Conservation (phyloP, 345 rosid genomes). For the Eucalyptus camaldulensis region DNA sequence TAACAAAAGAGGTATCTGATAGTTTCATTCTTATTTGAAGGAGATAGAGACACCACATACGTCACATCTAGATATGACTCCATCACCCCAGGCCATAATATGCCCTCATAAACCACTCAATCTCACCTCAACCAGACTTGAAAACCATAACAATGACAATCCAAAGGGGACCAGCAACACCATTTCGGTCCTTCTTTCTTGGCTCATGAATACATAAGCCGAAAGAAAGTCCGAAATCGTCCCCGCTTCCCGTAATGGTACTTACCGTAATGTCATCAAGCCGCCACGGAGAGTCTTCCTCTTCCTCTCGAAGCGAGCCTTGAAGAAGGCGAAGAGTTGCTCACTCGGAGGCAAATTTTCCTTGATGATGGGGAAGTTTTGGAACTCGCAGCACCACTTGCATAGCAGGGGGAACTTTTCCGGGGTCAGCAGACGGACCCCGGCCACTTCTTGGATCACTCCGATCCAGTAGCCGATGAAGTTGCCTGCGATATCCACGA, state of each 20-base stretch:
- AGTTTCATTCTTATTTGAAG: background rate
- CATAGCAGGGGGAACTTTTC: conserved; percentile 28
- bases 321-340: conserved; percentile 5
- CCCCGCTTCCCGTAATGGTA: background rate
- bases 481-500: conserved; percentile 41
- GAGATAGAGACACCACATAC: background rate
- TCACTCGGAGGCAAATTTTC: conserved; percentile 32
- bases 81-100: background rate
- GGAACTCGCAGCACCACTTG: conserved; percentile 24
- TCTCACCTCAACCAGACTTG: background rate
- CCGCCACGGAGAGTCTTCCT: background rate
- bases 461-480: conserved; percentile 26
- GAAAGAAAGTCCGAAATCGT: background rate
- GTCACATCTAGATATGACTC: background rate
- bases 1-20: background rate
- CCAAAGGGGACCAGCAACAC: background rate
- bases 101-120: background rate
- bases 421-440: conserved; percentile 21
- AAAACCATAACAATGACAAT: background rate
- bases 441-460: conserved; percentile 19
- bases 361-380: conserved; percentile 5
- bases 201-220: background rate
- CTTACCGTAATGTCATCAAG: background rate
- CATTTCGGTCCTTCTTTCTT: background rate
- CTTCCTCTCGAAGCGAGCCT: background rate